These are phyloP conservation scores for Primulina huaijiensis DNA, from an alignment of 257 asterid genomes.

Conservation along the genomic window DNA sequence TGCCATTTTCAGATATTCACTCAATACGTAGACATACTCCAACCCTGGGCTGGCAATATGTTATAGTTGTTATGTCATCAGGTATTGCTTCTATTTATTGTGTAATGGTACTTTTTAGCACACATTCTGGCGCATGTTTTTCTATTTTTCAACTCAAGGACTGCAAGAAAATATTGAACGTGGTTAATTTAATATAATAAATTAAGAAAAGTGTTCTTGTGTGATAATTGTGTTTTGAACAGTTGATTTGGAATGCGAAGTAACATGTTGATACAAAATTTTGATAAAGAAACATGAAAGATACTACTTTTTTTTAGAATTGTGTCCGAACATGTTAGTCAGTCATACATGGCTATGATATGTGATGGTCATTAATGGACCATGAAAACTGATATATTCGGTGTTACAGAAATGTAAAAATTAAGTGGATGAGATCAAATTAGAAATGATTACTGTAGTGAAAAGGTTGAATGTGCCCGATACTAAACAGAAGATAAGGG, in stretches of 20 bases:
- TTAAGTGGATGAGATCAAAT: background rate
- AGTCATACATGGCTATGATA: background rate
- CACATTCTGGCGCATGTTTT: background rate
- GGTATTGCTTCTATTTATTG: slow-evolving; percentile 37
- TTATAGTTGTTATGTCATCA: slow-evolving; percentile 83
- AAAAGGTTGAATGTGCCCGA: background rate
- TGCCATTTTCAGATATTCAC: slow-evolving; percentile 79
- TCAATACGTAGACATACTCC: slow-evolving; percentile 93
- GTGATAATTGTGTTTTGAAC: background rate
- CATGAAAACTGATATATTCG: background rate
- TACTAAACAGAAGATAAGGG: background rate
- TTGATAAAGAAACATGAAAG: background rate
- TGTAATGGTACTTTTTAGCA: background rate
- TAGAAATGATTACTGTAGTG: background rate
- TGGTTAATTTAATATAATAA: too few species aligned
- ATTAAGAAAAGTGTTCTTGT: background rate
- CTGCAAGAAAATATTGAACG: background rate
- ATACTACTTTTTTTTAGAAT: too few species aligned
- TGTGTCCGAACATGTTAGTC: background rate
- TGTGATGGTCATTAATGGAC: background rate
- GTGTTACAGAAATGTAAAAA: background rate
- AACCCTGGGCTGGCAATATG: slow-evolving; percentile 92
- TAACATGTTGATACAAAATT: too few species aligned
- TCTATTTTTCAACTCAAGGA: background rate
- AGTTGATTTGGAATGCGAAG: background rate